Conservation (phyloP, 768 basidiomycete genomes). For the Pulveroboletus frians region DNA sequence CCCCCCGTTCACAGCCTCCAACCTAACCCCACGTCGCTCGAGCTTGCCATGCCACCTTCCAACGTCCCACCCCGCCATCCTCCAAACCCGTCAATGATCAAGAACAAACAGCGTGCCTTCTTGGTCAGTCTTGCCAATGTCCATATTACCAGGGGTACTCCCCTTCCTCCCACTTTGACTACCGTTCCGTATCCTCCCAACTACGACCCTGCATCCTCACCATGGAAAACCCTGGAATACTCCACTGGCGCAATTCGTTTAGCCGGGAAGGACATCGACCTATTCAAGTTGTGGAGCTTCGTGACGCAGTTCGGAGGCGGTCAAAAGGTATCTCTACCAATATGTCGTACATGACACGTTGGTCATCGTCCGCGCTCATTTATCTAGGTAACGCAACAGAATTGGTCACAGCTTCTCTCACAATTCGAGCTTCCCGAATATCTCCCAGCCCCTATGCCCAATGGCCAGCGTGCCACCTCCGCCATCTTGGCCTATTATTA, state of each 20-base stretch:
- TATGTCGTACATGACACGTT: constrained; percentile 12
- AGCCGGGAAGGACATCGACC: constrained; percentile 68
- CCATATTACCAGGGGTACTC: constrained; percentile 53
- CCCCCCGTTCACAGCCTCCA: constrained; percentile 32
- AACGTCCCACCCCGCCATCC: constrained; percentile 36
- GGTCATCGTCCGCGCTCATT: constrained; percentile 3
- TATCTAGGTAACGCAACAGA: constrained; percentile 44
- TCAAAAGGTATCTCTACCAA: constrained; percentile 44
- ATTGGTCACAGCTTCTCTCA: constrained; percentile 51
- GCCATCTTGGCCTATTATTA: constrained; percentile 54
- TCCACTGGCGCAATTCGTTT: constrained; percentile 59
- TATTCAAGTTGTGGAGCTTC: constrained; percentile 68
- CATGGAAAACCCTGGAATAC: constrained; percentile 63
- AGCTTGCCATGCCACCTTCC: constrained; percentile 39
- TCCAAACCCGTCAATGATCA: constrained; percentile 33
- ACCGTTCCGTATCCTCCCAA: constrained; percentile 49
- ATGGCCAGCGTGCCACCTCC: constrained; percentile 47
- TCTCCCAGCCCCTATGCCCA: constrained; percentile 41
- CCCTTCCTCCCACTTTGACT: constrained; percentile 71
- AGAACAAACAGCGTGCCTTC: constrained; percentile 57
- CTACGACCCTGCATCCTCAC: constrained; percentile 60
- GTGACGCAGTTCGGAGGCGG: constrained; percentile 60
- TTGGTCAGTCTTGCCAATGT: constrained; percentile 54
- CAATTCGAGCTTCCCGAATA: constrained; percentile 61
- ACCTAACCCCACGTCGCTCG: constrained; percentile 38